Percentiles rank a stretch among this genome's conserved stretches.
These are phyloP conservation scores for Nidularia pulvinata DNA, from an alignment of 768 basidiomycete species.

Conservation along the genomic window DNA sequence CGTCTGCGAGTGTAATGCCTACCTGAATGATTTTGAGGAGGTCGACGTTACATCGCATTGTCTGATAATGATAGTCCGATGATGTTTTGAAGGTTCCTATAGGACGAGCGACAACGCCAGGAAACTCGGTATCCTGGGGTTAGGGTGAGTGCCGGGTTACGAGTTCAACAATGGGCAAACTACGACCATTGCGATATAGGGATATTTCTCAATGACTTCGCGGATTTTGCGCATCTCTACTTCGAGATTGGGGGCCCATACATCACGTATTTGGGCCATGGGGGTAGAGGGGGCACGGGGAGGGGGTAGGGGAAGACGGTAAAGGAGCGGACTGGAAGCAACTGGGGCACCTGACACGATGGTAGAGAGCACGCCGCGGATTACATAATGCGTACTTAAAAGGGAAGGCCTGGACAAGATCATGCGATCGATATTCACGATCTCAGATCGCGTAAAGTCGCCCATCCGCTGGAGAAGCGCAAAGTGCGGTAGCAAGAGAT, in stretches of 20 bases:
- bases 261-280: slow-evolving; percentile 90
- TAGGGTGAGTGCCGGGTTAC: slow-evolving; percentile 19
- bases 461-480: too few species aligned
- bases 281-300: neutral
- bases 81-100: slow-evolving; percentile 97
- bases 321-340: too few species aligned
- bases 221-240: slow-evolving; percentile 89
- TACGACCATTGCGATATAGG: slow-evolving; percentile 93
- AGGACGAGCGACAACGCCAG: slow-evolving; percentile 96
- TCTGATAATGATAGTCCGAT: slow-evolving; percentile 99
- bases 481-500: neutral
- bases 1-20: slow-evolving; percentile 92
- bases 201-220: slow-evolving; percentile 85
- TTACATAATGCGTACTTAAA: too few species aligned
- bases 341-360: too few species aligned
- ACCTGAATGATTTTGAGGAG: slow-evolving; percentile 97
- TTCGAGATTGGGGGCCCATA: slow-evolving; percentile 95
- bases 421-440: too few species aligned
- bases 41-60: slow-evolving; percentile 99
- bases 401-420: too few species aligned
- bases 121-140: slow-evolving; percentile 95
- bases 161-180: slow-evolving; percentile 14
- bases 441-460: too few species aligned
- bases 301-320: too few species aligned
- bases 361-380: too few species aligned